phyloP scores from a whole-genome alignment of 1,284 basidiomycete species.

The Naganishia sp. region DNA sequence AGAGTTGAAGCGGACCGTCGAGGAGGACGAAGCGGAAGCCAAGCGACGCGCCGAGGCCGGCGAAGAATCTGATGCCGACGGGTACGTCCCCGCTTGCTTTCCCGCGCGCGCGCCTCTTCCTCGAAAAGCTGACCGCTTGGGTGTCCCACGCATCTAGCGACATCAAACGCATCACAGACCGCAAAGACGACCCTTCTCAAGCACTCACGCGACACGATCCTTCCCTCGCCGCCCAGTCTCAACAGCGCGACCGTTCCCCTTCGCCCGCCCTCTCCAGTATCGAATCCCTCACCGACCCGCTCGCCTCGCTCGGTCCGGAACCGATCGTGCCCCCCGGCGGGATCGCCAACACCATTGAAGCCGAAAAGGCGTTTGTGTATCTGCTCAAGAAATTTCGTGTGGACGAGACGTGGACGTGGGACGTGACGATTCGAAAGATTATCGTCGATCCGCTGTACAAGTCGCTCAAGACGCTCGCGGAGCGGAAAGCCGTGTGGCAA shows the following conservation, averaged over 20 bases:
- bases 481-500: conserved; percentile 91
- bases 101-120: background rate
- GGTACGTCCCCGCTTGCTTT: background rate
- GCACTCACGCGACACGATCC: conserved; percentile 22
- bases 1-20: conserved; percentile 75
- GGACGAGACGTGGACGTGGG: conserved; percentile 94
- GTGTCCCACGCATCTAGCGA: background rate
- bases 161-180: conserved; percentile 18
- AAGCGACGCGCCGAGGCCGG: conserved; percentile 32
- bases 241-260: conserved; percentile 13
- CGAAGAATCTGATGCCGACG: conserved; percentile 2
- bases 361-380: conserved; percentile 89
- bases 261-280: conserved; percentile 13
- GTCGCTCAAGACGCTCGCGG: conserved; percentile 85
- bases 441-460: conserved; percentile 98
- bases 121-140: too few relatives aligned
- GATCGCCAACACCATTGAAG: conserved; percentile 80
- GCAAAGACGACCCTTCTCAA: conserved; percentile 11
- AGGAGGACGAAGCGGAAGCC: conserved; percentile 63
- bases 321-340: conserved; percentile 78
- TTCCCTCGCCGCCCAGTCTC: background rate
- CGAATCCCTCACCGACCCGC: conserved; percentile 17
- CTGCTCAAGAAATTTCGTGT: conserved; percentile 84
- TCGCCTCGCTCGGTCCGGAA: conserved; percentile 23
- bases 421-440: conserved; percentile 94